Evolutionary conservation across 2,329 filamentous ascomycete genomes (phyloP).

Genomic region (Lecanicillium sp.): DNA sequence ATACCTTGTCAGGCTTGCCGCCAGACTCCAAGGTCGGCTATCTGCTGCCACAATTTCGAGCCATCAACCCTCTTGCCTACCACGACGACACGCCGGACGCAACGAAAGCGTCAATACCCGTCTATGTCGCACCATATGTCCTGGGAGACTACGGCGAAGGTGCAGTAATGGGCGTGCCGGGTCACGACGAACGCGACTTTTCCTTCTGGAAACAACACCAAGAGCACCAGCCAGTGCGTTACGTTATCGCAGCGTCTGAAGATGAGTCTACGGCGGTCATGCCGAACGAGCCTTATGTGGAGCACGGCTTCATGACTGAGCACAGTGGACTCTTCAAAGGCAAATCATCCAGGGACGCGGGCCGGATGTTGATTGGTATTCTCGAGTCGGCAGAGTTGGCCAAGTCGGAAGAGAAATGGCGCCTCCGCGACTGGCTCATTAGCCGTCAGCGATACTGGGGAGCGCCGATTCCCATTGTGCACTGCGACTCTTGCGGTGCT

Average conservation of each 20-base stretch:
- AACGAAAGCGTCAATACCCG: constrained; percentile 52
- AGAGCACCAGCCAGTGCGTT: constrained; percentile 48
- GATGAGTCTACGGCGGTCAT: constrained; percentile 37
- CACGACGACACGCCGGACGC: constrained; percentile 41
- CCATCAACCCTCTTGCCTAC: constrained; percentile 58
- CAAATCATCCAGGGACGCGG: constrained; percentile 55
- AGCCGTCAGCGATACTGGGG: constrained; percentile 93
- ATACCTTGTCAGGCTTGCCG: constrained; percentile 49
- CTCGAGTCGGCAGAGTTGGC: constrained; percentile 51
- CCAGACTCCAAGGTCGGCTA: constrained; percentile 60
- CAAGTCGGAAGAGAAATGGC: constrained; percentile 63
- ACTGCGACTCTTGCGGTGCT: constrained; percentile 68
- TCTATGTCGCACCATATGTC: constrained; percentile 81
- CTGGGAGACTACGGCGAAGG: constrained; percentile 79
- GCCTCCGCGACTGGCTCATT: constrained; percentile 81
- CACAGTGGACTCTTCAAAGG: constrained; percentile 59
- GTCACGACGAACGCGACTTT: constrained; percentile 71
- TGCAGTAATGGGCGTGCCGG: constrained; percentile 87
- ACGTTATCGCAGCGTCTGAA: constrained; percentile 51
- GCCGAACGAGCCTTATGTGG: constrained; percentile 48
- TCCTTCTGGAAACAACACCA: constrained; percentile 72
- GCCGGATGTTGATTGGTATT: constrained; percentile 49
- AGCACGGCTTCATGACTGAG: constrained; percentile 60
- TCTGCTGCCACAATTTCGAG: constrained; percentile 51
- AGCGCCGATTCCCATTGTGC: constrained; percentile 79